phyloP scores from a whole-genome alignment of 2,329 filamentous ascomycete genomes.

The Phyllosticta citriasiana region DNA sequence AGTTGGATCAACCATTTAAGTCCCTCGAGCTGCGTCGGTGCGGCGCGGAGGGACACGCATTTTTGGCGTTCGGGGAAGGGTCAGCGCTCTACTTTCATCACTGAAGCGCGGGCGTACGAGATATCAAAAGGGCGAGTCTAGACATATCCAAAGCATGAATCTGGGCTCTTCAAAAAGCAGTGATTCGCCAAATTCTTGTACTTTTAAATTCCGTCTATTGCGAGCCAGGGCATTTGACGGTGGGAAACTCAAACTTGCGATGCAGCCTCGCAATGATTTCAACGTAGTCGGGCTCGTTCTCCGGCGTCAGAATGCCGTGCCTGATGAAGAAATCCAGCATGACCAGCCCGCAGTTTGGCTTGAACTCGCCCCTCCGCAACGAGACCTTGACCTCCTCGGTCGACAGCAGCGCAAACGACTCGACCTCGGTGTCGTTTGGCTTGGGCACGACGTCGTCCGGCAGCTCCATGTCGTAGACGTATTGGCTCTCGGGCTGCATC shows the following conservation, averaged over 20 bases:
- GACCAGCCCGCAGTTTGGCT: constrained; percentile 82
- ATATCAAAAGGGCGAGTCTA: background rate
- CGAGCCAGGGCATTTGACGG: constrained; percentile 19
- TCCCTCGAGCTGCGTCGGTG: background rate
- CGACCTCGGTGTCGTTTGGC: constrained; percentile 83
- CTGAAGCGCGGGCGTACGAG: constrained; percentile 3
- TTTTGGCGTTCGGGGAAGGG: constrained; percentile 8
- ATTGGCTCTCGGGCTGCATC: constrained; percentile 85
- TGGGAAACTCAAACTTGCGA: constrained; percentile 67
- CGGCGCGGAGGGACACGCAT: constrained; percentile 4
- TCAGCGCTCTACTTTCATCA: background rate
- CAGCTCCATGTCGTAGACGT: constrained; percentile 81
- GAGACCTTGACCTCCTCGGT: constrained; percentile 66
- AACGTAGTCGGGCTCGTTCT: constrained; percentile 68
- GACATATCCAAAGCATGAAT: constrained; percentile 12
- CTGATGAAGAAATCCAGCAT: constrained; percentile 84
- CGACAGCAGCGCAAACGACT: constrained; percentile 67
- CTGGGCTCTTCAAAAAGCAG: background rate
- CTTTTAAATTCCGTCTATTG: constrained; percentile 17
- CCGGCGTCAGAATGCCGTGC: constrained; percentile 66
- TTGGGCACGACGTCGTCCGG: constrained; percentile 55
- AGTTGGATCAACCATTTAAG: background rate
- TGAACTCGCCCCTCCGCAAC: constrained; percentile 67
- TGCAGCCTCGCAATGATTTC: constrained; percentile 69
- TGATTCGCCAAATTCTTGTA: background rate